phyloP scores from a whole-genome alignment of 768 basidiomycete genomes.

The Tylopilus sp. region DNA sequence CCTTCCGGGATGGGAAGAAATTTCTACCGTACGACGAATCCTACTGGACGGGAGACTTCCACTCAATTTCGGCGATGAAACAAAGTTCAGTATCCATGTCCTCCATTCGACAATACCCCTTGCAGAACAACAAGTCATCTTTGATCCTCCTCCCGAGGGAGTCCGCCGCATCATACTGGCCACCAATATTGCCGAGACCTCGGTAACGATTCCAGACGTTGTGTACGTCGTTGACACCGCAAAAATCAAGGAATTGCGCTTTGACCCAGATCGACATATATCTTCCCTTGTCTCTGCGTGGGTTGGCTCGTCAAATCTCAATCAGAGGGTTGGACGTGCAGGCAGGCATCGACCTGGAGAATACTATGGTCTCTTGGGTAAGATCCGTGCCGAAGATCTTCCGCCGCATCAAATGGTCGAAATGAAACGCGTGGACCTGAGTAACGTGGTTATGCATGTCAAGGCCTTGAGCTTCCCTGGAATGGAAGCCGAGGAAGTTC shows the following conservation, averaged over 20 bases:
- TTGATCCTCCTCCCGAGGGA: slow-evolving; percentile 74
- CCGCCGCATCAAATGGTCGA: slow-evolving; percentile 86
- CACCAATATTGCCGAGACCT: slow-evolving; percentile 95
- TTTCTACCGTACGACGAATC: slow-evolving; percentile 62
- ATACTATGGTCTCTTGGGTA: slow-evolving; percentile 82
- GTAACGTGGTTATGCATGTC: slow-evolving; percentile 94
- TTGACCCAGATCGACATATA: slow-evolving; percentile 85
- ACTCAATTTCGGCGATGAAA: slow-evolving; percentile 56
- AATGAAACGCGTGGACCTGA: slow-evolving; percentile 89
- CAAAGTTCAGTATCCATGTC: slow-evolving; percentile 67
- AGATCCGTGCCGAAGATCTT: slow-evolving; percentile 54
- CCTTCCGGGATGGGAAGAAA: slow-evolving; percentile 93
- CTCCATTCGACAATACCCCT: slow-evolving; percentile 89
- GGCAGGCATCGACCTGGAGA: slow-evolving; percentile 89
- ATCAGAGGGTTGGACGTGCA: slow-evolving; percentile 89
- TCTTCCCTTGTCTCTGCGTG: slow-evolving; percentile 87
- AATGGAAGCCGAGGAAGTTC: slow-evolving; percentile 82
- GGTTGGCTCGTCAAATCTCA: slow-evolving; percentile 87
- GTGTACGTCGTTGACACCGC: slow-evolving; percentile 92
- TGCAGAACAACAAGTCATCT: slow-evolving; percentile 85
- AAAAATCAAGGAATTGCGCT: slow-evolving; percentile 84
- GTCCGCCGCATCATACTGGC: slow-evolving; percentile 86
- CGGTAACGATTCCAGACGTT: slow-evolving; percentile 92
- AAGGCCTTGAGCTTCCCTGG: slow-evolving; percentile 88
- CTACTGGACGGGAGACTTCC: slow-evolving; percentile 53